Evolutionary conservation across 306 rosid genomes (phyloP), one percentile per base, ranked within the genome.

Genomic region (Prunus campanulata): DNA sequence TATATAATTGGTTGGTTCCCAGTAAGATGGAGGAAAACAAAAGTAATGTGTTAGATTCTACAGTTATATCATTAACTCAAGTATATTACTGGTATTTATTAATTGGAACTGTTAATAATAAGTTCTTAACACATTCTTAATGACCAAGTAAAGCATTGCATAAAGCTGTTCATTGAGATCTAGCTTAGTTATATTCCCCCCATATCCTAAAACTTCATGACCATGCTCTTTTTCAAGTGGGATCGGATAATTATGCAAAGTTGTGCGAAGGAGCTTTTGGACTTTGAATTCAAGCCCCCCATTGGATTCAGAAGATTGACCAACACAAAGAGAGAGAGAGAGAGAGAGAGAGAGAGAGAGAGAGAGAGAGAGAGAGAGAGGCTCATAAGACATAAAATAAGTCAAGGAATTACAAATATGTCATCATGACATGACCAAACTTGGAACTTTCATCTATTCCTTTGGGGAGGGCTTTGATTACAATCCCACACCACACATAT

Each of bases 211-310:
- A 52, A 69, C 19, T 77, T 29, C 68, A 76, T 78, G 59, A 70
- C 54, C 64, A 49, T 61, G 47, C 39, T 42, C 68, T 59, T 51
- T 75, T 57, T 47, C 18, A 80, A 77, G 89, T 74, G 85, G 83
- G 80, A 70, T 77, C 67, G 47, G 76, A 77, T 69, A 77, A 85
- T 77, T 48, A 73, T 79, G 25, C 68, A 72, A 80, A 73, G 62
- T 68, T 66, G 22, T 24, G 39, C 64, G 52, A 77, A 15, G 32
- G 42, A 54, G 35, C 84, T 77, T 83, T 79, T 63, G 71, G 85
- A 80, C 84, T 83, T 86, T 80, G 82, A 75, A 77, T 78, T 77
- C 66, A 83, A 81, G n/a, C 29, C 66, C 71, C 77, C 68, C 77
- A 75, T 68, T 79, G 22, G 49, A 71, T 63, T 83, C 39, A 68